These are phyloP conservation scores for Sistotremastrum niveocremeum DNA, from an alignment of 768 basidiomycete species.

Conservation along the genomic window DNA sequence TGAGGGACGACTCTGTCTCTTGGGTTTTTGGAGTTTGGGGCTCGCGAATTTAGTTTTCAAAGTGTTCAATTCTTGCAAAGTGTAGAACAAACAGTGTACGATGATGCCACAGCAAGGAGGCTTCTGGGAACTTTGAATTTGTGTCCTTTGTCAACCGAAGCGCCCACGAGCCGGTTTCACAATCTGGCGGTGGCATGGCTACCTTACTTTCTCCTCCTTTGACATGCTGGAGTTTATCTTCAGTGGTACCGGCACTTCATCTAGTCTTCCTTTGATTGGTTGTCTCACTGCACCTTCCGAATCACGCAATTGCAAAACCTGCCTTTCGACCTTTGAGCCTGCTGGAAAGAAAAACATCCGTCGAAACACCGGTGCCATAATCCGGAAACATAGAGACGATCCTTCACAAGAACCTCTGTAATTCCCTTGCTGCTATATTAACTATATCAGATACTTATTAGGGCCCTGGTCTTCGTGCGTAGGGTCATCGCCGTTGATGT, in stretches of 20 bases:
- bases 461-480: not conserved
- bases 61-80: too few species aligned
- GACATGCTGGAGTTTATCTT: constrained; percentile 50
- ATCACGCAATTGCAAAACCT: constrained; percentile 42
- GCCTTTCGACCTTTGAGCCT: constrained; percentile 49
- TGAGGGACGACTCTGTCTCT: too few species aligned
- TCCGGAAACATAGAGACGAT: constrained; percentile 43
- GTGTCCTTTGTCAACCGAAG: too few species aligned
- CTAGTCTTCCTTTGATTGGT: constrained; percentile 43
- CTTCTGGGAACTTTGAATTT: too few species aligned
- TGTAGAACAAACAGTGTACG: too few species aligned
- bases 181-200: too few species aligned
- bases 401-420: constrained; percentile 6
- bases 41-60: too few species aligned
- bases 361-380: constrained; percentile 66
- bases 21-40: too few species aligned
- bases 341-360: constrained; percentile 75
- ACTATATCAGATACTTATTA: not conserved
- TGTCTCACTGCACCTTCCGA: constrained; percentile 63
- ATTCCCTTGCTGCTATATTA: constrained; percentile 1
- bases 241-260: constrained; percentile 74
- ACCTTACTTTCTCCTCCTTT: not conserved
- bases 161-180: too few species aligned
- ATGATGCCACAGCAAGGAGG: too few species aligned
- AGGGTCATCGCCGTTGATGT: constrained; percentile 76